Conservation (phyloP, 352 stramenopile genomes). For the Globisporangium abappressorium region DNA sequence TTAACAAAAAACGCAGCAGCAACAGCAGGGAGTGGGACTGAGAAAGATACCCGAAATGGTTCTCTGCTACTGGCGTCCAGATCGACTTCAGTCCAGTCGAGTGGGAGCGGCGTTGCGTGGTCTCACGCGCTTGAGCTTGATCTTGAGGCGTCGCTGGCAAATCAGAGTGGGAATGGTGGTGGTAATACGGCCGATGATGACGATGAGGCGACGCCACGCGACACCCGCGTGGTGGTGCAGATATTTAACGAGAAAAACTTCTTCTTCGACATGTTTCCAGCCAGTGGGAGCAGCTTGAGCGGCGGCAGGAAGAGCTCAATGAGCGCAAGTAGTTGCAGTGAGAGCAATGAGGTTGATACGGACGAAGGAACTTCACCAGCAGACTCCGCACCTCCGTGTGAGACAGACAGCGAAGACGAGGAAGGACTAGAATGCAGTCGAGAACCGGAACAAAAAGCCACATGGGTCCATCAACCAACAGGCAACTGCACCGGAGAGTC, state of each 20-base stretch:
- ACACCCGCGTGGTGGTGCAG: conserved; percentile 31
- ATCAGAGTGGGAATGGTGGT: conserved; percentile 7
- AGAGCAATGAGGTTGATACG: not conserved
- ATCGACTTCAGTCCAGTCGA: conserved; percentile 20
- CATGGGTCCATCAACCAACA: not conserved
- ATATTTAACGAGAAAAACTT: conserved; percentile 76
- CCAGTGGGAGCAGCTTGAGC: conserved; percentile 11
- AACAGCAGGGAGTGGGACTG: not conserved
- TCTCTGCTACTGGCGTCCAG: conserved; percentile 3
- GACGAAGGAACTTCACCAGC: not conserved
- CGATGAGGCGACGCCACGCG: not conserved
- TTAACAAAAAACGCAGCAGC: not conserved
- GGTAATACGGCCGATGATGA: conserved; percentile 10
- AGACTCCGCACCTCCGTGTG: not conserved
- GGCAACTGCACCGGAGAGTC: not conserved
- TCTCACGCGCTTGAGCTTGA: conserved; percentile 40
- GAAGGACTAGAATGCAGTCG: conserved; percentile 1
- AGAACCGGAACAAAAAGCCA: not conserved
- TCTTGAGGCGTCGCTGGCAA: not conserved
- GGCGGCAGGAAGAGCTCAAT: conserved; percentile 10
- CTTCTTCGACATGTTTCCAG: conserved; percentile 85
- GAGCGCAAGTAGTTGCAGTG: conserved; percentile 2
- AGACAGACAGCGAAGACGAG: conserved; percentile 34
- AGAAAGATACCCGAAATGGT: not conserved
- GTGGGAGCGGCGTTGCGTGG: conserved; percentile 39